Conservation (phyloP, 164 flowering plant genomes). For the Aristolochia fimbriata region DNA sequence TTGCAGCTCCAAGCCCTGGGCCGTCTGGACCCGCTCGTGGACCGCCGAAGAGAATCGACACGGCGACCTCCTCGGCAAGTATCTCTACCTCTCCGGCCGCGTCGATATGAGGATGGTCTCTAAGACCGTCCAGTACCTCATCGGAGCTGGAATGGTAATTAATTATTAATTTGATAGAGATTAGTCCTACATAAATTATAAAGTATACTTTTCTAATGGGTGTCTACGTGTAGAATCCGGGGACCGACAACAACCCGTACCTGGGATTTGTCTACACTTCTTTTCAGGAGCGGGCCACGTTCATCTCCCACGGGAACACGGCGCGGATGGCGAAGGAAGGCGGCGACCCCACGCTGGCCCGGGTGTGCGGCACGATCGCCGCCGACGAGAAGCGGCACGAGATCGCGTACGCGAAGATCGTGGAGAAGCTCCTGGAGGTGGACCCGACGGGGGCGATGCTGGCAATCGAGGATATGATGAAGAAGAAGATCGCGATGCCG, state of each 20-base stretch:
- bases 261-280: slow-evolving; percentile 34
- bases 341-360: slow-evolving; percentile 30
- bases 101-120: slow-evolving; percentile 35
- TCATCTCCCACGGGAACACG: slow-evolving; percentile 28
- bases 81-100: slow-evolving; percentile 32
- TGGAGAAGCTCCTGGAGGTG: slow-evolving; percentile 26
- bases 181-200: no score
- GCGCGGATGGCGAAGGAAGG: slow-evolving; percentile 25
- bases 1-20: slow-evolving; percentile 26
- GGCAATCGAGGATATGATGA: slow-evolving; percentile 52
- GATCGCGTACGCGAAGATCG: slow-evolving; percentile 17
- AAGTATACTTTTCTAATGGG: no score
- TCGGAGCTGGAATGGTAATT: slow-evolving; percentile 41
- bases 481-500: slow-evolving; percentile 51
- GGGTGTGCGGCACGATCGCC: slow-evolving; percentile 35
- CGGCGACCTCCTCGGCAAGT: slow-evolving; percentile 26
- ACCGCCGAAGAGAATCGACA: slow-evolving; percentile 25
- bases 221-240: slow-evolving; percentile 22
- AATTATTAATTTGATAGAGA: no score
- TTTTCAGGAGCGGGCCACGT: slow-evolving; percentile 38
- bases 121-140: slow-evolving; percentile 29
- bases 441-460: slow-evolving; percentile 35
- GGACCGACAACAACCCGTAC: slow-evolving; percentile 30
- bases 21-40: slow-evolving; percentile 33
- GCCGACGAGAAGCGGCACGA: slow-evolving; percentile 44